Percentiles rank a stretch among this genome's conserved stretches.
These are phyloP conservation scores for Rhizophora mangle DNA, from an alignment of 345 rosid species.

Conservation along the genomic window DNA sequence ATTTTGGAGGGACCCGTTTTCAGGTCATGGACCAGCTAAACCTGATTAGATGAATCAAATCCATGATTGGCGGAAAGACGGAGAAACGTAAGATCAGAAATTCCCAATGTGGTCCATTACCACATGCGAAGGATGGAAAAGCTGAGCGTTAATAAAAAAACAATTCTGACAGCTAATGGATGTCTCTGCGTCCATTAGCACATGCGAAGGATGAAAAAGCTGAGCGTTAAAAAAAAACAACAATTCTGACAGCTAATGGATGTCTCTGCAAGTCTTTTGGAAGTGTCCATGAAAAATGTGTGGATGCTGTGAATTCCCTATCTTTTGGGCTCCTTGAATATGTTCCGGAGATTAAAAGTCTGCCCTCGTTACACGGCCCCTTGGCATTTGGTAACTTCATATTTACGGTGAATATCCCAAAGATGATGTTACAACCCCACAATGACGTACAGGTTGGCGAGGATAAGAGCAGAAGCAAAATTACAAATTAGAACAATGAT, in stretches of 20 bases:
- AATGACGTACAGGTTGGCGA: no score
- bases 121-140: slow-evolving; percentile 22
- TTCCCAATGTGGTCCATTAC: slow-evolving; percentile 20
- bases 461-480: no score
- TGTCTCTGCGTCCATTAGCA: slow-evolving; percentile 20
- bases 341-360: slow-evolving; percentile 3
- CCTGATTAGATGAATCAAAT: background rate
- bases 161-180: slow-evolving; percentile 41
- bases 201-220: slow-evolving; percentile 19
- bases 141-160: no score
- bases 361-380: background rate
- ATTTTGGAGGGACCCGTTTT: no score
- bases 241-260: slow-evolving; percentile 41
- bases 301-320: slow-evolving; percentile 38
- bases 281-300: slow-evolving; percentile 21
- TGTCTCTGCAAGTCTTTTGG: slow-evolving; percentile 3
- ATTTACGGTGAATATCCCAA: no score
- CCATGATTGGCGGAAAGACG: background rate
- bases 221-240: no score
- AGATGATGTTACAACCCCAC: no score
- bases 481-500: no score
- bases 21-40: background rate
- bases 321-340: slow-evolving; percentile 17
- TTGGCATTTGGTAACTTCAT: no score
- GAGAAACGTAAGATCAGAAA: background rate